Base-by-base conservation (phyloP, 2,329 filamentous ascomycete species). In the Orbilia oligospora region DNA sequence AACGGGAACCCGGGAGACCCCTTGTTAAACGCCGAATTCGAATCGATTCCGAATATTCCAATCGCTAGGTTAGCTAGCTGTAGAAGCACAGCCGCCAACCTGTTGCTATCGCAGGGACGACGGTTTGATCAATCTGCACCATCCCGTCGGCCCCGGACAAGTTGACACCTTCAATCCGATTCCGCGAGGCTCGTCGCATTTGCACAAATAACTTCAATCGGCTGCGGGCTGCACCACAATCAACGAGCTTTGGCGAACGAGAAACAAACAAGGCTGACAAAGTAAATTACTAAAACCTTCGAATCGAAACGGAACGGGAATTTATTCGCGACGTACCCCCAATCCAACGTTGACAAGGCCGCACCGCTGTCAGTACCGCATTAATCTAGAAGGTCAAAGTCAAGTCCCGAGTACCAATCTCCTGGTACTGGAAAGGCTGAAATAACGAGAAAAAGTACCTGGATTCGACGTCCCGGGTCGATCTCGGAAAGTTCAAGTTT, bases 1-100 rank as follows among this genome's bases (percentile, higher is more conserved):
- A 22, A 46, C 44, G 44, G 44, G 44, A 46, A 16, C 3, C 33
- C 53, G 53, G 53, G 53, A 58, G n/a, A 58, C 33, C 51, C 51
- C 53, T 58, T 38, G 33, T 58, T 38, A 12, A 41, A 55, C 24
- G 53, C 53, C 30, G 33, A 58, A 33, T 18, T 27, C 30, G 33
- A 58, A 55, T 18, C 51, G 24, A 55, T 33, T 58, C 53, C 30
- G 53, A 58, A 9, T 46, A 5, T 18, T 22, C 33, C 8, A 58
- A 30, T 30, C 27, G 27, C 27, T 30, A 30, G 6, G 5, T 24
- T 5, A 14, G 48, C n/a, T 46, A 20, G 44, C n/a, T 18, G 16
- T 20, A 46, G 33, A 36, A 36, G 44, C 44, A 46, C n/a, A 46
- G 22, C 33, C 20, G 1, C 30, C 5, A 6, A 58, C 6, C 5